Base-by-base conservation (phyloP, 352 stramenopile species). In the Blastocystis sp. region DNA sequence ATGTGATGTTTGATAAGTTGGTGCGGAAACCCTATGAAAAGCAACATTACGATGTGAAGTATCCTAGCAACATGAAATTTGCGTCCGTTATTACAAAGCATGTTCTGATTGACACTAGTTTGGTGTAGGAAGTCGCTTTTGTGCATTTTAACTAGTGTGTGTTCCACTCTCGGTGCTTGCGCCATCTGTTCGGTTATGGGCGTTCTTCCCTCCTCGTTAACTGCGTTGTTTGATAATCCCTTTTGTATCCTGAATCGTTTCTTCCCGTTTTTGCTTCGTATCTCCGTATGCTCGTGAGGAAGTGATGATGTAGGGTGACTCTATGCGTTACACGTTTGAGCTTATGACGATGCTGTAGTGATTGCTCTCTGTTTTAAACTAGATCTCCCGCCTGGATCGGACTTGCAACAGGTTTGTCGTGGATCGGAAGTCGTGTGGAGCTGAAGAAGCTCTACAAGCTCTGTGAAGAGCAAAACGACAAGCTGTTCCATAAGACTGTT, bases 241-340 rank as follows among this genome's bases (percentile, higher is more conserved):
- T 57, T 21, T 11, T 78, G 11, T 57, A 36, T 57, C 9, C 48
- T 78, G 44, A 78, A 78, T 40, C 67, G 67, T 24, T 59, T 78
- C 7, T 44, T 78, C 36, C 67, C 67, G 1, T 78, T 78, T 78
- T 59, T 78, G 4, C 24, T 51, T 18, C 29, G 21, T 32, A 78
- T 78, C 11, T 78, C 67, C 29, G 67, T 78, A 56, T 11, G 49
- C n/a, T 16, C 57, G 29, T 27, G 16, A 14, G 16, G 9, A 18
- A 18, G 24, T 44, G 14, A 42, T 61, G 14, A 78, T 61, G 48
- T 78, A 78, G 67, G 67, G 46, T 34, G 67, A 78, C n/a, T 57
- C 67, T 1, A 78, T 78, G 67, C 67, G 67, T 29, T 46, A 78
- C 48, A 61, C 67, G 14, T 78, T 63, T 78, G 34, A 78, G 40